phyloP scores from a whole-genome alignment of 73 alveolate species.

The Paramecium bursaria region DNA sequence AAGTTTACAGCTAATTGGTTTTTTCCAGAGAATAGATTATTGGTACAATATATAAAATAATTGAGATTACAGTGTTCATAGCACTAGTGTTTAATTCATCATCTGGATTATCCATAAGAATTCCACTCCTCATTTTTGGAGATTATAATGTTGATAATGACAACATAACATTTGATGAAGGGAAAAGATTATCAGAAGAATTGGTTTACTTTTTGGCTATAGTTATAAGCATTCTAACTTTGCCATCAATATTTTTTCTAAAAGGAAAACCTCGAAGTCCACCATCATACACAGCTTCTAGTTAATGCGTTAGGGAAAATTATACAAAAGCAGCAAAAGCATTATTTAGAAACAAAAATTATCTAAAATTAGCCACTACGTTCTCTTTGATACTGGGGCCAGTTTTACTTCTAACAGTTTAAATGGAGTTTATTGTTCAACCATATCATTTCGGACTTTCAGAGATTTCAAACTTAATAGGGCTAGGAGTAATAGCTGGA shows the following conservation, averaged over 20 bases:
- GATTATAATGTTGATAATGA: constrained; percentile 22
- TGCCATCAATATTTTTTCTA: constrained; percentile 18
- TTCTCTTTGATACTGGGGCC: constrained; percentile 54
- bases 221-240: constrained; percentile 1
- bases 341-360: constrained; percentile 4
- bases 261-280: constrained; percentile 50
- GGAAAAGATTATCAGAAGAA: not conserved
- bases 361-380: constrained; percentile 7
- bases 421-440: constrained; percentile 54
- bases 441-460: constrained; percentile 8
- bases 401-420: constrained; percentile 17
- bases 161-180: constrained; percentile 9
- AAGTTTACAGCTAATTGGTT: constrained; percentile 60
- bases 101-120: constrained; percentile 23
- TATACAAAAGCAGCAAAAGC: constrained; percentile 54
- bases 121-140: constrained; percentile 46
- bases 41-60: too few species aligned
- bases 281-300: constrained; percentile 46
- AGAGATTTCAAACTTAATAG: constrained; percentile 23
- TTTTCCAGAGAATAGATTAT: constrained; percentile 32
- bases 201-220: constrained; percentile 31
- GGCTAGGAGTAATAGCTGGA: constrained; percentile 46
- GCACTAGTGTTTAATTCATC: constrained; percentile 45
- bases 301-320: constrained; percentile 49
- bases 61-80: not conserved